Evolutionary conservation across 495 filamentous ascomycete genomes (phyloP), one percentile per base, ranked within the genome.

Genomic region (Tuber aestivum): DNA sequence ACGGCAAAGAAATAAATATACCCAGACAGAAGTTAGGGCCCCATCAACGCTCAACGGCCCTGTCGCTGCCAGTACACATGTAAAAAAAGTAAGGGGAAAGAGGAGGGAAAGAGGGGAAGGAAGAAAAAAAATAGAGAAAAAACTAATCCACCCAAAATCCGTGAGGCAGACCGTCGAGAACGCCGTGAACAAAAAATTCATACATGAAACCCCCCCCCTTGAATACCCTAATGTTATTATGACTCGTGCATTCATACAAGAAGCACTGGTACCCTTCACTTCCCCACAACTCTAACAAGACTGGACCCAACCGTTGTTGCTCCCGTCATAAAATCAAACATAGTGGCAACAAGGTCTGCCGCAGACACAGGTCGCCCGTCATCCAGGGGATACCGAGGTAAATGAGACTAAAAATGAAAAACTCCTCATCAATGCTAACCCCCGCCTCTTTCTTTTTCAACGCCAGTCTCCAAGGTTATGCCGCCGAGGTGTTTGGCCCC

Each of bases 71-170:
- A 70, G 50, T 76, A 69, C 42, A n/a, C 75, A 75, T 48, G 41
- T 48, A 72, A 71, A n/a, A n/a, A n/a, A n/a, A n/a, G n/a, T n/a
- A n/a, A n/a, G n/a, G n/a, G n/a, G n/a, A n/a, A n/a, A n/a, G n/a
- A n/a, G n/a, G n/a, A 72, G 40, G 41, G 32, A 69, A 23, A 48
- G 70, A 23, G 41, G 68, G 72, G 44, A 44, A 41, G 16, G 16
- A 18, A 18, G 56, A 44, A 44, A 72, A 61, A 35, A 27, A 38
- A 50, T n/a, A 20, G 65, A 65, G 61, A 70, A 65, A 40, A 73
- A 44, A 70, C 78, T 71, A 79, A 77, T 71, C 78, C 61, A 65
- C 70, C 77, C 61, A 75, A 69, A 75, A 45, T 45, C 70, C 70
- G 40, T 44, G 70, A 72, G 70, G 38, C n/a, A 72, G 44, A 72